Conservation (phyloP, 208 protist genomes). For the Sergeia podlipaevii region DNA sequence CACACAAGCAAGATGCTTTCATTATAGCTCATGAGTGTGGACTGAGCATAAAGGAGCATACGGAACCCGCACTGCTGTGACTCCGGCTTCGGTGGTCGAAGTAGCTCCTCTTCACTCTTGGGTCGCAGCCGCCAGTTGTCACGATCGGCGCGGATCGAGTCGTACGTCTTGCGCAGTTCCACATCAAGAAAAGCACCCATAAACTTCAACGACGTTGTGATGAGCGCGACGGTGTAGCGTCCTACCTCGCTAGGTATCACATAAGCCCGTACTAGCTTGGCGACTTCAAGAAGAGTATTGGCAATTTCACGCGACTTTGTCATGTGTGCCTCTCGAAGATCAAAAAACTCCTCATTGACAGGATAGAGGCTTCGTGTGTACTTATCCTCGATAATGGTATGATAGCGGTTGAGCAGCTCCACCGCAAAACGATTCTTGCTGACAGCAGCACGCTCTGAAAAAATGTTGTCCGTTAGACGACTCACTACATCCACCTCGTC, state of each 20-base stretch:
- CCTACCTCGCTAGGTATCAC: constrained; percentile 39
- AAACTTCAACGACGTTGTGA: constrained; percentile 33
- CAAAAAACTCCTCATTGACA: constrained; percentile 64
- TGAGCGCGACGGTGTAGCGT: constrained; percentile 51
- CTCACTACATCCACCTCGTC: constrained; percentile 63
- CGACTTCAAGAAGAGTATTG: constrained; percentile 55
- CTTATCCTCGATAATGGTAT: constrained; percentile 67
- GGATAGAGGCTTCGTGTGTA: constrained; percentile 77
- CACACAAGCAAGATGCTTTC: constrained; percentile 53
- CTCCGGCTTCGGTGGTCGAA: constrained; percentile 52
- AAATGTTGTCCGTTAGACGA: constrained; percentile 61
- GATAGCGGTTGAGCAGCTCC: constrained; percentile 61
- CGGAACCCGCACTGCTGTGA: constrained; percentile 81
- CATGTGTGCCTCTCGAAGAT: constrained; percentile 84
- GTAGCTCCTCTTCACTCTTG: constrained; percentile 60
- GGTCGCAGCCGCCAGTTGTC: constrained; percentile 71
- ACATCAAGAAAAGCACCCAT: constrained; percentile 58
- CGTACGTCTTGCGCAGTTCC: constrained; percentile 66
- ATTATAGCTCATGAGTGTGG: constrained; percentile 63
- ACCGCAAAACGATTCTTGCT: constrained; percentile 40
- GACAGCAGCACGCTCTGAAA: constrained; percentile 39
- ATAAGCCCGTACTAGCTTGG: constrained; percentile 49
- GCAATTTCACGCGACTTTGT: constrained; percentile 70
- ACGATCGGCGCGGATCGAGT: constrained; percentile 56
- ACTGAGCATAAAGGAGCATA: constrained; percentile 86